Evolutionary conservation across 164 flowering plant genomes (phyloP).

Genomic region (Brasenia schreberi): DNA sequence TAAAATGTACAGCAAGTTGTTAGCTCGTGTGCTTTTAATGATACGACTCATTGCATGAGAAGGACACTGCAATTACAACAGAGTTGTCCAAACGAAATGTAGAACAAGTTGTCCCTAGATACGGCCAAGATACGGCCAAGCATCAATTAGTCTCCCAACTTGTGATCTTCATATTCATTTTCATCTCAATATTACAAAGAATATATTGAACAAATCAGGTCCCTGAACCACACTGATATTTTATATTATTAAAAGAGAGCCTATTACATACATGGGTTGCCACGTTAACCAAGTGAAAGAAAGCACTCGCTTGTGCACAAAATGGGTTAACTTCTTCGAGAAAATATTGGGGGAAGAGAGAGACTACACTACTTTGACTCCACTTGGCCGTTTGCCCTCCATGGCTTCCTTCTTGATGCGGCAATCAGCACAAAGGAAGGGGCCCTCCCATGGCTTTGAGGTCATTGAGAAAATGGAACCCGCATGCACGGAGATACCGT

Average conservation of each 20-base stretch:
- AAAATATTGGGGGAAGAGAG: background rate
- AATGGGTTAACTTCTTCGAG: background rate
- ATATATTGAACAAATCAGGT: background rate
- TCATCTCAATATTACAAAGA: background rate
- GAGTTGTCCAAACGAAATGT: background rate
- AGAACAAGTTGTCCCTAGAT: background rate
- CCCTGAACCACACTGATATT: background rate
- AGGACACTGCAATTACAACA: background rate
- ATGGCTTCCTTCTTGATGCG: conserved; percentile 71
- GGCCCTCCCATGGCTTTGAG: conserved; percentile 89
- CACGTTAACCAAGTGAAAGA: background rate
- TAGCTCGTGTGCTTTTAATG: background rate
- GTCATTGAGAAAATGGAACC: conserved; percentile 81
- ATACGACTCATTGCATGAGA: background rate
- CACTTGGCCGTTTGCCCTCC: conserved; percentile 77
- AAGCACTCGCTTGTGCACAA: conserved; percentile 1
- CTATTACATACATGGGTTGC: background rate
- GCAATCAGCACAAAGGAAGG: conserved; percentile 67
- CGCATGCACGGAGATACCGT: conserved; percentile 83
- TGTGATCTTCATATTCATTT: background rate
- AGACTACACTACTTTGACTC: conserved; percentile 36
- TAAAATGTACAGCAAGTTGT: background rate
- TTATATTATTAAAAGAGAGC: background rate
- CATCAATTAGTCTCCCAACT: background rate
- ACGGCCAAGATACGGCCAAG: background rate